Evolutionary conservation across 2,329 filamentous ascomycete species (phyloP).

Genomic region (Aureobasidium sp.): DNA sequence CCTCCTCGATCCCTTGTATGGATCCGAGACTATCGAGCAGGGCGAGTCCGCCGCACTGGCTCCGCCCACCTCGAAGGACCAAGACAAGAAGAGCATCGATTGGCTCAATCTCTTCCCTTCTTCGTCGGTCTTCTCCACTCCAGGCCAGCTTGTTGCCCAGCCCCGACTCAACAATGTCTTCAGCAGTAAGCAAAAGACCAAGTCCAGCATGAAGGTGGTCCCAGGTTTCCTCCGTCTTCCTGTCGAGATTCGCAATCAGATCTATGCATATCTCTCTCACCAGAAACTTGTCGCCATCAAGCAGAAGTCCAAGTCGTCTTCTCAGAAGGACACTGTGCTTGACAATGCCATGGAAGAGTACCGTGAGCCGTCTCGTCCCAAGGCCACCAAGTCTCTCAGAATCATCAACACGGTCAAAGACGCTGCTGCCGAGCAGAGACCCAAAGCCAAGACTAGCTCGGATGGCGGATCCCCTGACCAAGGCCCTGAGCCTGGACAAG

Average conservation of each 20-base stretch:
- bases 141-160: no score
- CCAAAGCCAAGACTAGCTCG: neutral
- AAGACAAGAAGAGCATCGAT: no score
- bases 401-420: neutral
- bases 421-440: neutral
- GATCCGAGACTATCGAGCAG: neutral
- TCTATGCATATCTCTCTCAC: conserved; percentile 2
- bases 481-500: neutral
- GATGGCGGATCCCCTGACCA: neutral
- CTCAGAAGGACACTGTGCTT: neutral
- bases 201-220: neutral
- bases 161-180: neutral
- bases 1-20: neutral
- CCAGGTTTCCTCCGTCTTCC: conserved; percentile 6
- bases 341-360: neutral
- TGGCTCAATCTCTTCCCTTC: no score
- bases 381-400: neutral
- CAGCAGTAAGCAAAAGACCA: neutral
- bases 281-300: conserved; percentile 1
- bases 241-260: conserved; percentile 7
- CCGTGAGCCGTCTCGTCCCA: neutral
- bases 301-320: neutral
- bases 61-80: neutral
- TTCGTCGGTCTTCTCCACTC: no score
- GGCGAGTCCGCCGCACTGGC: neutral